These are phyloP conservation scores for Coprinellus micaceus DNA, from an alignment of 768 basidiomycete species.

Conservation along the genomic window DNA sequence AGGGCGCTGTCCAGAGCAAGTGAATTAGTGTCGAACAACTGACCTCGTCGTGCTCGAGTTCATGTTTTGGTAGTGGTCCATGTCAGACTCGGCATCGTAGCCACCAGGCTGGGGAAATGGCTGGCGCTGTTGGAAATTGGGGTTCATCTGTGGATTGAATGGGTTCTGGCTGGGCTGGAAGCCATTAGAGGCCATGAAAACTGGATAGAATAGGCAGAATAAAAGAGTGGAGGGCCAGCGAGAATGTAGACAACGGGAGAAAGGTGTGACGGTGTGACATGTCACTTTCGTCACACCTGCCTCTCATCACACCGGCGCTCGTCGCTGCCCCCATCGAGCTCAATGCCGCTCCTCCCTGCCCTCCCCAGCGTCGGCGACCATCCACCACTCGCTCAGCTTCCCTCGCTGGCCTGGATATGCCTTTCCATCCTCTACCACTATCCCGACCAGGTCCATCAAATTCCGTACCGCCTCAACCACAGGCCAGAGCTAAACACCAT, in stretches of 20 bases:
- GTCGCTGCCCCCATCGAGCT: too few relatives aligned
- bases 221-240: conserved; percentile 15
- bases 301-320: too few relatives aligned
- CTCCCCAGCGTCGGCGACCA: conserved; percentile 2
- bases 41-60: conserved; percentile 55
- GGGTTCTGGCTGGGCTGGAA: conserved; percentile 14
- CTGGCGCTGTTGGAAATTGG: conserved; percentile 25
- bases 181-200: conserved; percentile 13
- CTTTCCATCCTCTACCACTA: conserved; percentile 38
- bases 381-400: too few relatives aligned
- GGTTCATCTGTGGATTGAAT: conserved; percentile 15
- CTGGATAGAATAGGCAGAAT: conserved; percentile 4
- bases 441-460: conserved; percentile 41
- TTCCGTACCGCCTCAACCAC: conserved; percentile 37
- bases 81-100: conserved; percentile 48
- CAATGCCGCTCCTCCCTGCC: conserved; percentile 2
- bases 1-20: too few relatives aligned
- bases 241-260: conserved; percentile 15
- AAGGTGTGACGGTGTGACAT: too few relatives aligned
- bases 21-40: too few relatives aligned
- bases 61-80: conserved; percentile 49
- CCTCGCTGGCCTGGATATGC: conserved; percentile 54
- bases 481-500: conserved; percentile 36
- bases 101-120: conserved; percentile 33
- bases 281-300: too few relatives aligned